Evolutionary conservation across 2,329 filamentous ascomycete species (phyloP).

Genomic region (Trichoderma atroviride): DNA sequence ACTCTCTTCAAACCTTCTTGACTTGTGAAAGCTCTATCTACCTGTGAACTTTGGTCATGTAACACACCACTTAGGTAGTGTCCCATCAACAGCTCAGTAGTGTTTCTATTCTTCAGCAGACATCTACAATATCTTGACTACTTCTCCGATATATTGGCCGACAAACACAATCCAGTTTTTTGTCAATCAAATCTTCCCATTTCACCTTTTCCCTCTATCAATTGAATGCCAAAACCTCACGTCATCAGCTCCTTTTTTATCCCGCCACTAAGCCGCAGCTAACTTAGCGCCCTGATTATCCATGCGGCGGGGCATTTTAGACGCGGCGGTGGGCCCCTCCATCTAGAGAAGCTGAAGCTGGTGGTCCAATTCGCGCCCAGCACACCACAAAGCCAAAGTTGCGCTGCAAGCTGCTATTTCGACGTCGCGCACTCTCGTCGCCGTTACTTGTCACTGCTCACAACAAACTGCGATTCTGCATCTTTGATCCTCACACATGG

Average conservation of each 20-base stretch:
- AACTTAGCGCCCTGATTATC: background rate
- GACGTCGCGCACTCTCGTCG: background rate
- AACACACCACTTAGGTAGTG: no score
- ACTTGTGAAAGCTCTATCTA: no score
- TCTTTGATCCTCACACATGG: background rate
- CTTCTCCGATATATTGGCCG: no score
- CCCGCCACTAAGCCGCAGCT: background rate
- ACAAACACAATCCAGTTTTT: no score
- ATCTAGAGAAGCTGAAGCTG: background rate
- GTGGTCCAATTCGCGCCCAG: conserved; percentile 13
- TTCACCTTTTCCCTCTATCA: no score
- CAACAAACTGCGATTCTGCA: background rate
- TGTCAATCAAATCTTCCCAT: no score
- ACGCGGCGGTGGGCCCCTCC: conserved; percentile 24
- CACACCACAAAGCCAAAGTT: background rate
- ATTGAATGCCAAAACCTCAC: background rate
- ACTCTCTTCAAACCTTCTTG: no score
- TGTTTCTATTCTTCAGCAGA: no score
- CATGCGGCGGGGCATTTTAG: conserved; percentile 21
- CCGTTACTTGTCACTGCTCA: background rate
- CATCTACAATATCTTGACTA: no score
- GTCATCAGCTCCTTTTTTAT: background rate
- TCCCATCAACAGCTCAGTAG: no score
- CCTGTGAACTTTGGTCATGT: no score
- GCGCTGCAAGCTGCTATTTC: background rate